Percentiles rank a stretch among this genome's conserved stretches.
These are phyloP conservation scores for Purpureocillium takamizusanense DNA, from an alignment of 2,329 filamentous ascomycete genomes.

Conservation along the genomic window DNA sequence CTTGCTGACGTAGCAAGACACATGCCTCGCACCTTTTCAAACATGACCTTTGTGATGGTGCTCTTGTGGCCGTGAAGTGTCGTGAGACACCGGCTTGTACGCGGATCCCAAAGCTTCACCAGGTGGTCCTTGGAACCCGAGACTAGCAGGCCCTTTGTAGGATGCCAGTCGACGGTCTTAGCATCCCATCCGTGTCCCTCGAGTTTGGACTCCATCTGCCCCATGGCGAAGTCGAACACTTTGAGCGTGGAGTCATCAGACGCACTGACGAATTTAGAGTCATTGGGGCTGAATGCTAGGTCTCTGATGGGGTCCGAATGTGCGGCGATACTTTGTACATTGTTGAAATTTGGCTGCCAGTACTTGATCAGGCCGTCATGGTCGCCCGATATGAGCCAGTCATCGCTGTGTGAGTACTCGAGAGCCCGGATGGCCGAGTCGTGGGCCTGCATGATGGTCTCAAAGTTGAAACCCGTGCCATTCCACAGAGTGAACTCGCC, in stretches of 20 bases:
- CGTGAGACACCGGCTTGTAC: constrained; percentile 79
- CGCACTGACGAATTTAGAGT: constrained; percentile 92
- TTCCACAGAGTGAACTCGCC: constrained; percentile 99
- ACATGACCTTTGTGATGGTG: constrained; percentile 85
- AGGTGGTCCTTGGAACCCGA: constrained; percentile 97
- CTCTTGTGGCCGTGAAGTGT: constrained; percentile 97
- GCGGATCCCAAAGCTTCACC: constrained; percentile 97
- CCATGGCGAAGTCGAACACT: constrained; percentile 91
- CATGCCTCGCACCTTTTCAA: constrained; percentile 75
- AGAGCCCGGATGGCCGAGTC: constrained; percentile 77
- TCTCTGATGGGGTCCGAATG: constrained; percentile 87
- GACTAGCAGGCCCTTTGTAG: constrained; percentile 84
- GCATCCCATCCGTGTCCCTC: constrained; percentile 97
- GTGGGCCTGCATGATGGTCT: constrained; percentile 98
- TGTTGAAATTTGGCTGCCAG: constrained; percentile 99
- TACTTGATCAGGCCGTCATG: constrained; percentile 96
- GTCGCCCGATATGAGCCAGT: constrained; percentile 94
- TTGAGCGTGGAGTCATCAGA: constrained; percentile 90
- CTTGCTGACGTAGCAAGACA: constrained; percentile 87
- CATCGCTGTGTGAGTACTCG: constrained; percentile 87
- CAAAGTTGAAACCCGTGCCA: constrained; percentile 97
- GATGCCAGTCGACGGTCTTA: constrained; percentile 96
- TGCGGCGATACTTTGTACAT: constrained; percentile 88
- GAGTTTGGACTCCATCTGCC: constrained; percentile 72
- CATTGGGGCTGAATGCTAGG: constrained; percentile 85